Base-by-base conservation (phyloP, 257 asterid genomes). In the Striga asiatica region DNA sequence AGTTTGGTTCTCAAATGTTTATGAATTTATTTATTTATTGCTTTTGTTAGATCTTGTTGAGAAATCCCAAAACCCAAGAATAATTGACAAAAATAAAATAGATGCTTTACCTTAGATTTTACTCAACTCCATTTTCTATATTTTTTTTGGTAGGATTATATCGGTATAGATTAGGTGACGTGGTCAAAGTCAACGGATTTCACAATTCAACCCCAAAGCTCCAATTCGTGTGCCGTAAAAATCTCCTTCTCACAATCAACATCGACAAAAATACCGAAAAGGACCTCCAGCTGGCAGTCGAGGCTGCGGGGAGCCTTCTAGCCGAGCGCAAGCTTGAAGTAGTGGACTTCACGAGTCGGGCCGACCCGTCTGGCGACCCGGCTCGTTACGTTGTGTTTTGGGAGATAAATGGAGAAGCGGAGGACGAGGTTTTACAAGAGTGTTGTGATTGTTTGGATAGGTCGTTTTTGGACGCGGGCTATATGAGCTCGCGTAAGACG, bases 191-290 rank as follows among this genome's bases (percentile, higher is more conserved):
- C 3, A 70, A 67, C 42, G 95, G 98, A 0, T 92, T 88, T 71
- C 81, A 84, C 76, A 84, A 92, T 76, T 56, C 82, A 17, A 88
- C 97, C 5, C 98, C 98, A 0, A 85, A 80, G 76, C 89, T 92
- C 25, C 88, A 84, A 21, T 92, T 88, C 67, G 52, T 92, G 16
- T 88, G 97, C 77, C 51, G 99, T 51, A 75, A 84, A 41, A 92
- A 83, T 62, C 99, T 92, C 32, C 83, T 88, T 1, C 93, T 92
- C 35, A 76, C 81, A 4, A 64, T 92, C 49, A 88, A 92, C 79
- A 88, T 92, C 6, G 99, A 92, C 89, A 92, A 92, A 67, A 92
- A 79, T 78, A 88, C 96, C 0, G 99, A 92, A 71, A 88, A 88
- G 71, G 99, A 92, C 21, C 61, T 92, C 7, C 99, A 92, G 70